A percentile compares a stretch with the other conserved stretches of the same genome.
phyloP scores from a whole-genome alignment of 1,139 yeast species.

The Taiozyma onychis region DNA sequence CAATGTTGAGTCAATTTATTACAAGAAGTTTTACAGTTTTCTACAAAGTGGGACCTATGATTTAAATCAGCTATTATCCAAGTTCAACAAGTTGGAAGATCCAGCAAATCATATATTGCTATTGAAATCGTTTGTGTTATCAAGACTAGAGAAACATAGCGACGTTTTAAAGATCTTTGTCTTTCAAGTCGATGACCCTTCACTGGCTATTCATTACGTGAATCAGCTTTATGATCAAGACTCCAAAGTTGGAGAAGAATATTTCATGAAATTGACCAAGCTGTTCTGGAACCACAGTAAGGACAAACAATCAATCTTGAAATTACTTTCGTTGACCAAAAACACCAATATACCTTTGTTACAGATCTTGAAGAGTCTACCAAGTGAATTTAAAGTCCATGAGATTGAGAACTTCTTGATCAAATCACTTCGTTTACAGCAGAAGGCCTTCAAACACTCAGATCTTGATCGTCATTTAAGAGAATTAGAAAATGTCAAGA shows the following conservation, averaged over 20 bases:
- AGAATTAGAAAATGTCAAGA: background rate
- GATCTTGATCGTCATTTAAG: background rate
- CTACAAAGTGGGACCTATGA: slow-evolving; percentile 29
- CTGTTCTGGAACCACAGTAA: slow-evolving; percentile 25
- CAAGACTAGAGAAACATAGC: slow-evolving; percentile 55
- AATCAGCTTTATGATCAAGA: slow-evolving; percentile 41
- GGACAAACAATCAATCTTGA: slow-evolving; percentile 34
- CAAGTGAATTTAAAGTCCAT: slow-evolving; percentile 23
- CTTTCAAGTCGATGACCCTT: slow-evolving; percentile 51
- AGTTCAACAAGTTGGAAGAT: background rate
- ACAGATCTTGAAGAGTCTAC: background rate
- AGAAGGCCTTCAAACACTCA: slow-evolving; percentile 1
- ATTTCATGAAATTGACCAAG: slow-evolving; percentile 29
- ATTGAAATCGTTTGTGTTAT: slow-evolving; percentile 54
- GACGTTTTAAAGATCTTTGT: slow-evolving; percentile 61
- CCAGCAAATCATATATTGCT: slow-evolving; percentile 24
- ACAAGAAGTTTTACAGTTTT: slow-evolving; percentile 34
- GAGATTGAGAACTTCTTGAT: slow-evolving; percentile 35
- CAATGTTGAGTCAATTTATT: slow-evolving; percentile 19
- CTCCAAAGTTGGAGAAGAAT: slow-evolving; percentile 29
- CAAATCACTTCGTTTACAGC: background rate
- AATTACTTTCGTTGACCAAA: slow-evolving; percentile 9
- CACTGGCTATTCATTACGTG: slow-evolving; percentile 57
- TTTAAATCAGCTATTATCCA: background rate
- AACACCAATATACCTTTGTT: background rate